Percentiles rank a stretch among this genome's conserved stretches.
phyloP scores from a whole-genome alignment of 495 filamentous ascomycete species.

The Aspergillus cavernicola region DNA sequence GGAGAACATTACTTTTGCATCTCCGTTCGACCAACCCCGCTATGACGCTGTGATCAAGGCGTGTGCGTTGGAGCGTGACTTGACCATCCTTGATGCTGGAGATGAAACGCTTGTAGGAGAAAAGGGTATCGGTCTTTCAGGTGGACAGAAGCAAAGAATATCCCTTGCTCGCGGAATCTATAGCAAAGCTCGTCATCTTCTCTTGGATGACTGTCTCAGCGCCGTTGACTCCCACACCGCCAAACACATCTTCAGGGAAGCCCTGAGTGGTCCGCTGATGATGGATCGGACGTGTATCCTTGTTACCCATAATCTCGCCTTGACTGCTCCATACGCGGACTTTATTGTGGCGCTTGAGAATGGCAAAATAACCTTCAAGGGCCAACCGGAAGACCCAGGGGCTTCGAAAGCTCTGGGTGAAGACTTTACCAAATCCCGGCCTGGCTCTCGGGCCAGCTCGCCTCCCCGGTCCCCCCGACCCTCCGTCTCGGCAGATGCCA shows the following conservation, averaged over 20 bases:
- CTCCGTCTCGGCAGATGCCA: conserved; percentile 49
- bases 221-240: conserved; percentile 99
- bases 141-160: conserved; percentile 97
- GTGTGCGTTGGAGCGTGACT: conserved; percentile 88
- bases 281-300: conserved; percentile 83
- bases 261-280: conserved; percentile 90
- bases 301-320: conserved; percentile 90
- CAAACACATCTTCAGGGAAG: conserved; percentile 96
- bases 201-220: conserved; percentile 94
- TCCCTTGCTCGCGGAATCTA: conserved; percentile 93
- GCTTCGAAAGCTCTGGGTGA: conserved; percentile 82
- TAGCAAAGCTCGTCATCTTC: conserved; percentile 81
- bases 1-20: conserved; percentile 93
- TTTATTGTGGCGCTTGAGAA: conserved; percentile 86
- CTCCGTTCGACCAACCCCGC: conserved; percentile 72
- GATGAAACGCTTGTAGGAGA: conserved; percentile 95
- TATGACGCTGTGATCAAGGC: conserved; percentile 87
- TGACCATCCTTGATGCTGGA: conserved; percentile 87
- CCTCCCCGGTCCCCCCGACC: conserved; percentile 68
- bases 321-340: conserved; percentile 74
- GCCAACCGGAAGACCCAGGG: conserved; percentile 70
- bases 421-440: conserved; percentile 69
- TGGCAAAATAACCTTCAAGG: conserved; percentile 74
- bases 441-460: conserved; percentile 62
- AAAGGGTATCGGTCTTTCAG: conserved; percentile 94